These are phyloP conservation scores for Penicillium robsamsonii DNA, from an alignment of 495 filamentous ascomycete genomes.

Conservation along the genomic window DNA sequence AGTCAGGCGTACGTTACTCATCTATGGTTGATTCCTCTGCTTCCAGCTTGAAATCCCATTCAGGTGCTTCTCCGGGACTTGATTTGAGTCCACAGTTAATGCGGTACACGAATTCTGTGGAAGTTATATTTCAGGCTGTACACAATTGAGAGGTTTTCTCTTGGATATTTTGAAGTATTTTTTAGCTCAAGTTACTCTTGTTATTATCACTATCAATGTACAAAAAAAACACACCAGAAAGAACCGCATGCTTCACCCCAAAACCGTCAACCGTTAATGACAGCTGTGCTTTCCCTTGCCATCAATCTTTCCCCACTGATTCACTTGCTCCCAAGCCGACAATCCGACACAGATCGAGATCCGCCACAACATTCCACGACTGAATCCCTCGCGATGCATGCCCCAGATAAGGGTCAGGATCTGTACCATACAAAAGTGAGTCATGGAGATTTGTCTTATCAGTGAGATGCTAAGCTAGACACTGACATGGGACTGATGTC, in stretches of 20 bases:
- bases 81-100: background rate
- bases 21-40: background rate
- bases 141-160: background rate
- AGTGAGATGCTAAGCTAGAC: no score
- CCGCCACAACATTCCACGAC: background rate
- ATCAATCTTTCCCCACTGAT: background rate
- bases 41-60: background rate
- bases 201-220: background rate
- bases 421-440: no score
- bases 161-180: background rate
- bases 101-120: background rate
- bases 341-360: background rate
- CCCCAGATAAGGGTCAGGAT: background rate
- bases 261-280: background rate
- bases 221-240: background rate
- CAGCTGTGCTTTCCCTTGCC: background rate
- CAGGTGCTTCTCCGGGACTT: background rate
- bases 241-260: background rate
- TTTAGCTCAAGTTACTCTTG: background rate
- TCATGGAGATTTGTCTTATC: no score
- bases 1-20: no score
- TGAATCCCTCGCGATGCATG: background rate
- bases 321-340: background rate
- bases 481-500: slow-evolving; percentile 1
- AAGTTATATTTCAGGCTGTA: background rate